These are phyloP conservation scores for Geum urbanum DNA, from an alignment of 306 rosid genomes.

Conservation along the genomic window DNA sequence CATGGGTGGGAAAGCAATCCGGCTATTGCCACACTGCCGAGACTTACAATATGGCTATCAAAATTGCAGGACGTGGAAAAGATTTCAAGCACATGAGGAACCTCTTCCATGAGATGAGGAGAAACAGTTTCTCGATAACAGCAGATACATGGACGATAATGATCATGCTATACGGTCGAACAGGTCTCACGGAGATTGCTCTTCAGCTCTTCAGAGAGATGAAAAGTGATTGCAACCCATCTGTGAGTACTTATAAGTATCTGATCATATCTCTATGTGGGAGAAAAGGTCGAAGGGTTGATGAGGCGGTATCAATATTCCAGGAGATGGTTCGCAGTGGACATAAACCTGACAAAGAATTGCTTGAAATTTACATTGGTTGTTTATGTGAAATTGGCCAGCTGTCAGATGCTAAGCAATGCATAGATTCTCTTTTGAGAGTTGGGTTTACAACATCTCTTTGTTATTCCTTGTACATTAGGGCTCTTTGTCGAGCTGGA, in stretches of 20 bases:
- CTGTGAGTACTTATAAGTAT: conserved; percentile 68
- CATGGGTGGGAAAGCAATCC: conserved; percentile 69
- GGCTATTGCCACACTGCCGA: conserved; percentile 59
- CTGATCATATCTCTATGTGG: conserved; percentile 65
- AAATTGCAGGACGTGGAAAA: conserved; percentile 77
- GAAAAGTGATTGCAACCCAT: conserved; percentile 60
- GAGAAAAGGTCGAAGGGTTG: conserved; percentile 73
- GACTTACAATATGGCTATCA: conserved; percentile 79
- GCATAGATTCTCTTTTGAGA: conserved; percentile 52
- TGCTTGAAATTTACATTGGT: conserved; percentile 61
- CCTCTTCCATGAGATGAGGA: conserved; percentile 74
- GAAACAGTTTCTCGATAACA: conserved; percentile 52
- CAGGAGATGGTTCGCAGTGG: conserved; percentile 57
- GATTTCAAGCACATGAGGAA: conserved; percentile 89
- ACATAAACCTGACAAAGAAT: conserved; percentile 64
- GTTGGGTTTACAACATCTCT: conserved; percentile 52
- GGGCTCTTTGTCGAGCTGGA: conserved; percentile 75
- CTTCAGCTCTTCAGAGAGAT: conserved; percentile 57
- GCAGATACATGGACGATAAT: conserved; percentile 93
- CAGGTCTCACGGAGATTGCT: conserved; percentile 78
- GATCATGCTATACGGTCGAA: conserved; percentile 83
- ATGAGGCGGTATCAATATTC: conserved; percentile 54
- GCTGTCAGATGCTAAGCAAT: conserved; percentile 53
- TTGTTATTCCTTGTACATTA: conserved; percentile 49
- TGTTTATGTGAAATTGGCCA: conserved; percentile 70